phyloP scores from a whole-genome alignment of 371 early-diverging fungal species.

The Mortierella polycephala region DNA sequence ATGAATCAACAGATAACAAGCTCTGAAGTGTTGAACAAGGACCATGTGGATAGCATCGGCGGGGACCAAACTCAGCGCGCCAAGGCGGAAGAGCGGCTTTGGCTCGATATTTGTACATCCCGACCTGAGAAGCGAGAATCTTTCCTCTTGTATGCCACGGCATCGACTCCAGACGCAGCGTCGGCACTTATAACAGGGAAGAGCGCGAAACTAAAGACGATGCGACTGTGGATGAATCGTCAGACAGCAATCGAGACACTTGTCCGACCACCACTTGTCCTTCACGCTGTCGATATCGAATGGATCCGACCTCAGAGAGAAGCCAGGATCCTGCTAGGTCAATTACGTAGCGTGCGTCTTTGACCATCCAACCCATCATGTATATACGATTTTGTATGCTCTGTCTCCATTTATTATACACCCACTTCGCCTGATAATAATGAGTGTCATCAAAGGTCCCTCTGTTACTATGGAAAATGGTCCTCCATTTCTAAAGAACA shows the following conservation, averaged over 20 bases:
- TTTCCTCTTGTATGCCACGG: constrained; percentile 5
- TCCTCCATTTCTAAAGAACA: constrained; percentile 14
- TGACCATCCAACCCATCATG: background rate
- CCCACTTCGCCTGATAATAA: background rate
- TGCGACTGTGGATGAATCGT: constrained; percentile 9
- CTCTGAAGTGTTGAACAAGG: background rate
- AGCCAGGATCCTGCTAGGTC: constrained; percentile 14
- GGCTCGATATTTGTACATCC: constrained; percentile 25
- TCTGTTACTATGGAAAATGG: too few species aligned
- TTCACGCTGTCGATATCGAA: constrained; percentile 17
- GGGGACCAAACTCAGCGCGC: constrained; percentile 25
- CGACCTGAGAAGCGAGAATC: constrained; percentile 1
- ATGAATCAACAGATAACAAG: too few species aligned
- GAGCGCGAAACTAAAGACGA: constrained; percentile 6
- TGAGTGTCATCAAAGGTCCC: too few species aligned
- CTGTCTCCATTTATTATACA: background rate
- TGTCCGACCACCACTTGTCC: constrained; percentile 22
- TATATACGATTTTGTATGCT: background rate
- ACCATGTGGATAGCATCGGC: constrained; percentile 10
- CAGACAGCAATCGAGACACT: constrained; percentile 13
- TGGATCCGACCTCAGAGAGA: constrained; percentile 22
- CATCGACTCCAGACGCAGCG: background rate
- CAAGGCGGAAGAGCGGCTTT: constrained; percentile 22
- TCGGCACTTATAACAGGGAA: background rate
- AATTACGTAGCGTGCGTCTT: background rate